These are phyloP conservation scores for Rutstroemia sp. DNA, from an alignment of 2,329 filamentous ascomycete genomes.

Conservation along the genomic window DNA sequence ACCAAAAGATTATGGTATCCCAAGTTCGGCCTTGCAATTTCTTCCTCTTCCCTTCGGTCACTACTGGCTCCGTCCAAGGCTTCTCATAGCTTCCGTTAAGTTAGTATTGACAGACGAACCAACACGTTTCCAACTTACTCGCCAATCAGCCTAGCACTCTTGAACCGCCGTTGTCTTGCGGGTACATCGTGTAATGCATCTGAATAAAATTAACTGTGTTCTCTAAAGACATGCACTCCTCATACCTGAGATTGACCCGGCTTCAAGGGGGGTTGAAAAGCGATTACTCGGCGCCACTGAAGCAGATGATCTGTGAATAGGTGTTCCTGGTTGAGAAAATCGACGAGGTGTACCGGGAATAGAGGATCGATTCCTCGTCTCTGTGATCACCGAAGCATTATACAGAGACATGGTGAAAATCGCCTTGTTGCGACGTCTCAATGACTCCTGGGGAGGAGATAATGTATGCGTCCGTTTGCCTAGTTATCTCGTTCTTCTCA, in stretches of 20 bases:
- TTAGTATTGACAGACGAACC: neutral
- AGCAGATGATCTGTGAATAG: neutral
- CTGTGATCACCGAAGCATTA: neutral
- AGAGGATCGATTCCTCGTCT: slow-evolving; percentile 2
- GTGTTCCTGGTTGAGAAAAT: slow-evolving; percentile 1
- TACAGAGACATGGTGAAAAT: neutral
- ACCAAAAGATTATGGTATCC: slow-evolving; percentile 10
- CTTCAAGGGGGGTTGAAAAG: neutral
- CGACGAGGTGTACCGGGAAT: neutral
- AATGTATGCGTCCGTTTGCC: neutral
- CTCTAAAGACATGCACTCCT: too few relatives aligned
- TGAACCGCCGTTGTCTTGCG: slow-evolving; percentile 10
- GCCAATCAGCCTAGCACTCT: slow-evolving; percentile 14
- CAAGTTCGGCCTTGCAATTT: slow-evolving; percentile 8
- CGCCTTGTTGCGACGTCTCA: too few relatives aligned
- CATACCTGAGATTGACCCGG: slow-evolving; percentile 5
- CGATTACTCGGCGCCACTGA: slow-evolving; percentile 1
- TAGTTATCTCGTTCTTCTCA: neutral
- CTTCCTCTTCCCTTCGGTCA: slow-evolving; percentile 7
- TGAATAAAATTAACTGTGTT: neutral
- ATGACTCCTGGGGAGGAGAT: neutral
- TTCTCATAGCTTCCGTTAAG: slow-evolving; percentile 12
- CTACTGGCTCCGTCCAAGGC: slow-evolving; percentile 10
- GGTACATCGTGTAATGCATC: neutral
- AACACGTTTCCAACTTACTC: slow-evolving; percentile 4